Base-by-base conservation (phyloP, 768 basidiomycete genomes). In the Leccinum rimulosum region DNA sequence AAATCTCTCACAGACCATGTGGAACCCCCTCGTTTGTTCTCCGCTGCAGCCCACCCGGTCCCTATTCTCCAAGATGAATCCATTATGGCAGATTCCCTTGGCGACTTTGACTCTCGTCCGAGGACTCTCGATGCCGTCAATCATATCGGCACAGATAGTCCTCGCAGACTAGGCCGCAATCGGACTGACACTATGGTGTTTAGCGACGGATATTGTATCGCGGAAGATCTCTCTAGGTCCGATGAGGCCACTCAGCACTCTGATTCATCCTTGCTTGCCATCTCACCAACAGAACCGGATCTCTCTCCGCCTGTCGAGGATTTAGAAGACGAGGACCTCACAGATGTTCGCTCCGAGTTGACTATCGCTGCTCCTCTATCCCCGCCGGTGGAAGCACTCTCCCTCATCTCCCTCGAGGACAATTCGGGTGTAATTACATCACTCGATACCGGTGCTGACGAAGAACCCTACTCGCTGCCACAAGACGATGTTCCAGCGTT, bases 161-260 rank as follows among this genome's bases (percentile, higher is more conserved):
- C 82, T 40, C 74, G 82, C 9, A 79, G 72, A 43, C 64, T 77
- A 22, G 83, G 86, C 2, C 76, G 88, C 33, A 80, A 70, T 60
- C 76, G 88, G 61, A 89, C 88, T 9, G 88, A 89, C 62, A 91
- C 88, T 3, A 90, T 91, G 89, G 81, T 90, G 22, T 81, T 84
- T 62, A 83, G 81, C 65, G 80, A 82, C 59, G 75, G 67, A 0
- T 74, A 63, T 40, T 74, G 53, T 53, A 60, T 78, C 51, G 69
- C 68, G 10, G 80, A 80, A 51, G 80, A 81, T 56, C 57, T 78
- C 11, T 68, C 74, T 27, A 71, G 60, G 52, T 33, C 35, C 38
- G 69, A 62, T 9, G 61, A 64, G 30, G 55, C 30, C 25, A 28
- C 6, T 27, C 56, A 48, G 11, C 25, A 54, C 5, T 3, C 36